These are phyloP conservation scores for Microstegium vimineum DNA, from an alignment of 176 grass and related monocot genomes.

Conservation along the genomic window DNA sequence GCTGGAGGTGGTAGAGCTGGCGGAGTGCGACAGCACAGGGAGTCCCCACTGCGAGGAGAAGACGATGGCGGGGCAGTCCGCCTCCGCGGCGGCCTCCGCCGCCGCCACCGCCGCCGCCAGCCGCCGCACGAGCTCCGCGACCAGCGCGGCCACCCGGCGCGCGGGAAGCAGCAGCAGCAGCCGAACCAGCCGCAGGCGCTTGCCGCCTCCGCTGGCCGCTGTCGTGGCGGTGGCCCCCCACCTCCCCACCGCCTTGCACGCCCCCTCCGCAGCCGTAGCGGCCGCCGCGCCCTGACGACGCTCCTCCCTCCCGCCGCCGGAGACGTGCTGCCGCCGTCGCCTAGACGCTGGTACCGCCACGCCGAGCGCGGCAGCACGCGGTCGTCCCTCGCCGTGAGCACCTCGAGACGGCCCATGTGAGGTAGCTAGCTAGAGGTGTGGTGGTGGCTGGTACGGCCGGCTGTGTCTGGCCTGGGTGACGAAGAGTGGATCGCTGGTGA, in stretches of 20 bases:
- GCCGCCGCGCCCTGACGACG: conserved; percentile 14
- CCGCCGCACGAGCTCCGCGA: conserved; percentile 51
- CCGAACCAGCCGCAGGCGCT: conserved; percentile 24
- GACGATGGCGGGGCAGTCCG: conserved; percentile 56
- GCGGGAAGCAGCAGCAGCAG: conserved; percentile 46
- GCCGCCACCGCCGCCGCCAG: conserved; percentile 21
- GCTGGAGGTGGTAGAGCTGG: conserved; percentile 4
- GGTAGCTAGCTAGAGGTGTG: background rate
- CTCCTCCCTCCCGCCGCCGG: background rate
- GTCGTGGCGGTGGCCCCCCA: background rate
- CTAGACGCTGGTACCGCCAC: conserved; percentile 36
- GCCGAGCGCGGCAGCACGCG: conserved; percentile 4
- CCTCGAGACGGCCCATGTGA: conserved; percentile 36
- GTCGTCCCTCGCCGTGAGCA: conserved; percentile 28
- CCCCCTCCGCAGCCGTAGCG: conserved; percentile 32
- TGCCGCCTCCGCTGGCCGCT: background rate
- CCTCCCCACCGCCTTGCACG: conserved; percentile 4
- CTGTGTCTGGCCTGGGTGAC: too few relatives aligned
- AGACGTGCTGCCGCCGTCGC: background rate
- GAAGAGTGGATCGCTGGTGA: background rate
- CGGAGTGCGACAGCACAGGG: conserved; percentile 59
- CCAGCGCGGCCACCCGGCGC: conserved; percentile 48
- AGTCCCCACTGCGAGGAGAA: conserved; percentile 81
- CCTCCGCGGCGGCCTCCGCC: background rate
- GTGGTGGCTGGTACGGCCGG: too few relatives aligned